Conservation (phyloP, 2,329 filamentous ascomycete species). For the Lecanicillium sp. region DNA sequence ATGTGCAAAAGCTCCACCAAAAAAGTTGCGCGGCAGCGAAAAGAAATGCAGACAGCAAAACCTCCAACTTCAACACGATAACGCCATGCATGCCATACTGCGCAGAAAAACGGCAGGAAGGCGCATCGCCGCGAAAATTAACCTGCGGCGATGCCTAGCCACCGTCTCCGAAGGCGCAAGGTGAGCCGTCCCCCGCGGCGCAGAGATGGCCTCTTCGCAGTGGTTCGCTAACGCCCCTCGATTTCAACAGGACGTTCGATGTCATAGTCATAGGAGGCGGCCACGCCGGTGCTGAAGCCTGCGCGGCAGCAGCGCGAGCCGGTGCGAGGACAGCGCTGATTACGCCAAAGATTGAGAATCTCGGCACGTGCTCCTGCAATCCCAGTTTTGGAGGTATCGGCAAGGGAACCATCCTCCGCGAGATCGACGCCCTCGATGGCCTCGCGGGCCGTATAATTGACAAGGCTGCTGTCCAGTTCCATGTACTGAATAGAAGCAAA, state of each 20-base stretch:
- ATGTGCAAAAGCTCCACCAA: not conserved
- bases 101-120: constrained; percentile 20
- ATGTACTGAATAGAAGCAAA: constrained; percentile 79
- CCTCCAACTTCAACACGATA: not conserved
- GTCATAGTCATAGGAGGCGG: constrained; percentile 94
- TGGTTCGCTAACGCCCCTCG: constrained; percentile 18
- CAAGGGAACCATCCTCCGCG: constrained; percentile 91
- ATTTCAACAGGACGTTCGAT: constrained; percentile 61
- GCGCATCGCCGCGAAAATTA: constrained; percentile 17
- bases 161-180: constrained; percentile 26
- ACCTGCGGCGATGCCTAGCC: constrained; percentile 23
- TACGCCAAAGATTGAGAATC: constrained; percentile 80
- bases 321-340: constrained; percentile 86
- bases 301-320: constrained; percentile 79
- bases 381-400: constrained; percentile 98
- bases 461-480: constrained; percentile 91
- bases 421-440: constrained; percentile 92
- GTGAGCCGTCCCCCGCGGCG: constrained; percentile 17
- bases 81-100: constrained; percentile 24
- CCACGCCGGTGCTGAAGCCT: constrained; percentile 92
- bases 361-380: constrained; percentile 94
- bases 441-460: constrained; percentile 84
- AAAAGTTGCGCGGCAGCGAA: constrained; percentile 8
- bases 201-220: not conserved
- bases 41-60: not conserved